phyloP scores from a whole-genome alignment of 1,284 basidiomycete species.

The Cryptococcus neoformans region DNA sequence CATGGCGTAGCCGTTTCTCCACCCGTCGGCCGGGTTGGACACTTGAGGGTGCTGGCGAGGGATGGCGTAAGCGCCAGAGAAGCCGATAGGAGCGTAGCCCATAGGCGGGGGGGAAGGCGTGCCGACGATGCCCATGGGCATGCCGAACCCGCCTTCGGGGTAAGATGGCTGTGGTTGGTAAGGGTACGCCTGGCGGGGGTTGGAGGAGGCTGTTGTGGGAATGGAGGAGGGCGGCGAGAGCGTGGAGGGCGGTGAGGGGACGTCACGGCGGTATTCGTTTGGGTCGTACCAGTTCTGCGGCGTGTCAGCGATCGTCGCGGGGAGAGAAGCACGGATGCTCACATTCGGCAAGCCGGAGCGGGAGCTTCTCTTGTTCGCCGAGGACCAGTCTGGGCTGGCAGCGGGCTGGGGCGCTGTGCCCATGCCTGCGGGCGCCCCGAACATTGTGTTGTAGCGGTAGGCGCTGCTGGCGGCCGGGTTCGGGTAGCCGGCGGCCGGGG shows the following conservation, averaged over 20 bases:
- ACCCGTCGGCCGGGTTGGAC: slow-evolving; percentile 9
- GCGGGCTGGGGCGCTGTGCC: slow-evolving; percentile 5
- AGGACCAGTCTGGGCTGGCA: slow-evolving; percentile 22
- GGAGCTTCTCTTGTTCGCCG: slow-evolving; percentile 36
- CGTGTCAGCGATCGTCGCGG: too few relatives aligned
- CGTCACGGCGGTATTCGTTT: slow-evolving; percentile 30
- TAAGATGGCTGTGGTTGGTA: slow-evolving; percentile 7
- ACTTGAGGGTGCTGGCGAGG: not conserved
- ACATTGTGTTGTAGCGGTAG: slow-evolving; percentile 45
- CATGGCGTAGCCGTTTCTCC: slow-evolving; percentile 24
- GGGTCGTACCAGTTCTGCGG: slow-evolving; percentile 42
- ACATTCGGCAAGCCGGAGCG: slow-evolving; percentile 41
- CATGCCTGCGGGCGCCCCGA: slow-evolving; percentile 33
- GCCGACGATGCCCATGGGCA: slow-evolving; percentile 23
- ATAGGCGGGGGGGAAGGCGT: slow-evolving; percentile 39
- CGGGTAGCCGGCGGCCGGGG: slow-evolving; percentile 16
- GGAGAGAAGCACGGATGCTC: not conserved
- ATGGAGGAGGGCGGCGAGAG: slow-evolving; percentile 43
- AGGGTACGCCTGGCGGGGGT: slow-evolving; percentile 15
- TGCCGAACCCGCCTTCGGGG: slow-evolving; percentile 12
- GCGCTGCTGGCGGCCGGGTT: slow-evolving; percentile 11
- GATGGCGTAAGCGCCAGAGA: not conserved
- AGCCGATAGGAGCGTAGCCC: slow-evolving; percentile 7
- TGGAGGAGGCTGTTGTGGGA: slow-evolving; percentile 23
- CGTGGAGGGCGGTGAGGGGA: slow-evolving; percentile 30